Conservation (phyloP, 306 rosid genomes). For the Dicorynia guianensis region DNA sequence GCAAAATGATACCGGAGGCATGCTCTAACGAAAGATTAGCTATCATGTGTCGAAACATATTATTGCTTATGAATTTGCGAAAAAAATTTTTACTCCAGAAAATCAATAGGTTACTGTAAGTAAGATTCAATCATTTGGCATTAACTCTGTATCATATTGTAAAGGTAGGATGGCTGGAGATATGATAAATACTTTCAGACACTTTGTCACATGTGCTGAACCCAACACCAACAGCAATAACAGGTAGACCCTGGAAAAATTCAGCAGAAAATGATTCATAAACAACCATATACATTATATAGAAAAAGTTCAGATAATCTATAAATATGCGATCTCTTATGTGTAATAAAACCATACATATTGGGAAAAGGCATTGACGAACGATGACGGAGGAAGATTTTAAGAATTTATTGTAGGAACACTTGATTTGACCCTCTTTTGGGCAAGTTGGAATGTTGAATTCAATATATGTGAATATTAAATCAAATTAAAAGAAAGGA, state of each 20-base stretch:
- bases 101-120: not conserved
- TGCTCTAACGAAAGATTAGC: no score
- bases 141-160: conserved; percentile 10
- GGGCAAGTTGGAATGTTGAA: not conserved
- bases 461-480: not conserved
- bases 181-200: conserved; percentile 67
- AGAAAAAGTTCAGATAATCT: conserved; percentile 18
- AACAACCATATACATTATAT: not conserved
- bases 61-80: no score
- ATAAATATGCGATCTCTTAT: not conserved
- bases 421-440: not conserved
- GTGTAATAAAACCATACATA: not conserved
- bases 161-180: conserved; percentile 33
- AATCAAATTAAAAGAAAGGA: conserved; percentile 32
- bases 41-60: no score
- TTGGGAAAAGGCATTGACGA: conserved; percentile 5
- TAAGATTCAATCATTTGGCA: not conserved
- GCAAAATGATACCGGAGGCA: no score
- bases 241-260: conserved; percentile 81
- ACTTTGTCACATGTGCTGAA: conserved; percentile 94
- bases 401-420: not conserved
- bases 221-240: conserved; percentile 88
- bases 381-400: not conserved
- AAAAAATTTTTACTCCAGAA: no score
- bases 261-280: conserved; percentile 35